These are phyloP conservation scores for Magnusiomyces magnusii DNA, from an alignment of 1,139 yeast genomes.

Conservation along the genomic window DNA sequence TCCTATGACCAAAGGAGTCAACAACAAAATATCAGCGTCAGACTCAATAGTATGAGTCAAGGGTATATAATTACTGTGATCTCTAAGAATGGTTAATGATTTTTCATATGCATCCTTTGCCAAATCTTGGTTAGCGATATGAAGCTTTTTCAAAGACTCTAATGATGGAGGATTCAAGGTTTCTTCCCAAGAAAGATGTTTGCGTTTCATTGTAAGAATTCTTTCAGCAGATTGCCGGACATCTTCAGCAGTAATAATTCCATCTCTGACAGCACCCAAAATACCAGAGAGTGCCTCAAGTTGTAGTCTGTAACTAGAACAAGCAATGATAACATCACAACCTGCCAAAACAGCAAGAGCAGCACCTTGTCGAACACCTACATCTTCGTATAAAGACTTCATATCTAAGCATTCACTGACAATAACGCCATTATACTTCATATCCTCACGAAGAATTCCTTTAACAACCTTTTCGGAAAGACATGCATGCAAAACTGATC, in stretches of 20 bases:
- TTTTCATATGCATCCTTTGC: constrained; percentile 45
- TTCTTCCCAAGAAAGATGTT: constrained; percentile 43
- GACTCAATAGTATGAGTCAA: constrained; percentile 40
- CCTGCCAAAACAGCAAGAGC: constrained; percentile 56
- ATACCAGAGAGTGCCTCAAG: constrained; percentile 52
- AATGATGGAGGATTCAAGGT: constrained; percentile 35
- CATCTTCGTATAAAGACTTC: constrained; percentile 55
- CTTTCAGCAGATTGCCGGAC: constrained; percentile 40
- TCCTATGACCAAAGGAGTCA: constrained; percentile 42
- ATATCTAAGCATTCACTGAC: constrained; percentile 58
- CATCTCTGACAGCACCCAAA: constrained; percentile 46
- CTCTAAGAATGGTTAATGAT: constrained; percentile 51
- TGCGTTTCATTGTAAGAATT: constrained; percentile 41
- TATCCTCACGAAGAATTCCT: constrained; percentile 45
- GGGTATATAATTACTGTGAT: constrained; percentile 47
- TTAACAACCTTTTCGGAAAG: constrained; percentile 50
- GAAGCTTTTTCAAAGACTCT: constrained; percentile 31
- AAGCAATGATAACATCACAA: constrained; percentile 58
- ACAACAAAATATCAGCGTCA: constrained; percentile 38
- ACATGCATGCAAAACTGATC: constrained; percentile 59
- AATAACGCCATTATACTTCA: constrained; percentile 52
- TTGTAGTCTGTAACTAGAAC: constrained; percentile 51
- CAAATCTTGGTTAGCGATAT: constrained; percentile 42
- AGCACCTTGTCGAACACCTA: constrained; percentile 62
- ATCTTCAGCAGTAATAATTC: constrained; percentile 45